Evolutionary conservation across 1,284 basidiomycete species (phyloP).

Genomic region (Fomitopsis palustris): DNA sequence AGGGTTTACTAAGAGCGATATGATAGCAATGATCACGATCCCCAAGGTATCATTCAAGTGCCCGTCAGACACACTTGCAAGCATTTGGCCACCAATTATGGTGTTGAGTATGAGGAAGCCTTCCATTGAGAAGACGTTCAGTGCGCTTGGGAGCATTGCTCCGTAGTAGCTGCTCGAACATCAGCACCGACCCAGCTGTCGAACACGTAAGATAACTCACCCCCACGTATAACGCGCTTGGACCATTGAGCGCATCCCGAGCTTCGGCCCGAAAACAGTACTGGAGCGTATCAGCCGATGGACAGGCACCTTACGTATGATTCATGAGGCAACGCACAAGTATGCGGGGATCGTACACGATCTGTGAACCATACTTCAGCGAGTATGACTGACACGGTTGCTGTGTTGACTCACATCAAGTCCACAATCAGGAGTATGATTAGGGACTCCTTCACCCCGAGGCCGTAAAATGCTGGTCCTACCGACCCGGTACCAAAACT

Average conservation of each 20-base stretch:
- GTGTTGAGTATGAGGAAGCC: conserved; percentile 74
- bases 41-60: conserved; percentile 56
- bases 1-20: conserved; percentile 50
- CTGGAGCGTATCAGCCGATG: conserved; percentile 22
- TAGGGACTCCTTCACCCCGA: conserved; percentile 49
- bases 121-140: conserved; percentile 64
- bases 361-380: conserved; percentile 11
- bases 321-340: conserved; percentile 40
- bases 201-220: conserved; percentile 18
- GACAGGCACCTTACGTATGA: not conserved
- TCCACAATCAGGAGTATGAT: conserved; percentile 52
- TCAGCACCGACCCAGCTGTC: not conserved
- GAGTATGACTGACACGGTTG: not conserved
- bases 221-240: conserved; percentile 58
- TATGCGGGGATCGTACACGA: conserved; percentile 41
- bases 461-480: conserved; percentile 56
- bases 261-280: conserved; percentile 58
- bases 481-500: conserved; percentile 55
- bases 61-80: conserved; percentile 54
- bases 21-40: conserved; percentile 73
- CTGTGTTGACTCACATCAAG: conserved; percentile 41
- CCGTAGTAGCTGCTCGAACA: conserved; percentile 48
- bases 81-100: conserved; percentile 73
- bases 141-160: conserved; percentile 55
- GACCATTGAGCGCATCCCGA: conserved; percentile 64